A percentile compares a stretch with the other conserved stretches of the same genome.
These are phyloP conservation scores for Amaranthus cruentus DNA, from an alignment of 148 eudicot genomes.

Conservation along the genomic window DNA sequence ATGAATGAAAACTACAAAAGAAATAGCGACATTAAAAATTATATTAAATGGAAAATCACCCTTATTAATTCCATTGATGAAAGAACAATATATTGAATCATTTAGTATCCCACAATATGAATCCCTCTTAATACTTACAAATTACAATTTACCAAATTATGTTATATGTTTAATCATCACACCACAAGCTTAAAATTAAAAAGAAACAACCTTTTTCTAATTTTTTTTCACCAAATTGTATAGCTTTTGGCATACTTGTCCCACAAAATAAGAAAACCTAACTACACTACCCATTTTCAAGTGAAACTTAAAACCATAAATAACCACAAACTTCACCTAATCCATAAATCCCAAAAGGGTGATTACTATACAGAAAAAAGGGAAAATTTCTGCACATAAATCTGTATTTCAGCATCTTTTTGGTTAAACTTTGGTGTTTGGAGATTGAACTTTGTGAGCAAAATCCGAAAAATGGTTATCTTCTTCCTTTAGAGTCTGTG, in stretches of 20 bases:
- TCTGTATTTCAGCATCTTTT: conserved; percentile 15
- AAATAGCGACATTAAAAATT: too few relatives aligned
- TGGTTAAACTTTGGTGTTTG: conserved; percentile 10
- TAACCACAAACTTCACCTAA: conserved; percentile 10
- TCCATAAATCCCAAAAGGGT: conserved; percentile 8
- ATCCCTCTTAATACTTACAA: too few relatives aligned
- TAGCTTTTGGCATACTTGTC: conserved; percentile 4
- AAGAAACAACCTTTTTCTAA: not conserved
- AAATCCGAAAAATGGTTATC: conserved; percentile 20
- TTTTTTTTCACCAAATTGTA: conserved; percentile 12
- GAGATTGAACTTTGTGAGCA: not conserved
- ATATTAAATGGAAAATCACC: too few relatives aligned
- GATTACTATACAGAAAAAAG: conserved; percentile 22
- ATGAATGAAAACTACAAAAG: too few relatives aligned
- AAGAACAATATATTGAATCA: too few relatives aligned
- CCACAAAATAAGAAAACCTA: conserved; percentile 16
- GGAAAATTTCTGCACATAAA: conserved; percentile 27
- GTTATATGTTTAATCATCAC: not conserved
- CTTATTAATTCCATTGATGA: too few relatives aligned
- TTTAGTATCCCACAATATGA: too few relatives aligned
- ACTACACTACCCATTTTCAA: conserved; percentile 9
- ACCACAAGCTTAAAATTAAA: not conserved
- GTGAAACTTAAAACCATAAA: conserved; percentile 13
- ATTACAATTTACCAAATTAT: not conserved
- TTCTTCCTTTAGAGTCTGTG: conserved; percentile 44